Evolutionary conservation across 352 stramenopile species (phyloP).

Genomic region (Globisporangium nodosum): DNA sequence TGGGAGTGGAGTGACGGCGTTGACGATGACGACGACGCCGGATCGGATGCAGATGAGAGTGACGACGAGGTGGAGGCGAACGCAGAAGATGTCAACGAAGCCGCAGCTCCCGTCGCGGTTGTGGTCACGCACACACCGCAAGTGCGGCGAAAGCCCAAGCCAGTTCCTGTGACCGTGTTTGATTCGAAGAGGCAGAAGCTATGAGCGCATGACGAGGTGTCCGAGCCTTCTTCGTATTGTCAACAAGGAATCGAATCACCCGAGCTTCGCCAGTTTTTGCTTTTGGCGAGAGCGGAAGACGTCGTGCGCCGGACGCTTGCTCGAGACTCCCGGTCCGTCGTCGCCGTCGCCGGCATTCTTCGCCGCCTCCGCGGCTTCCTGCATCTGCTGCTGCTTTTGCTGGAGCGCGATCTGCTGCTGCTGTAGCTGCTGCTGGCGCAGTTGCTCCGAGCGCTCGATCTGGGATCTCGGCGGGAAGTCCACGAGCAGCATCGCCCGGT

Average conservation of each 20-base stretch:
- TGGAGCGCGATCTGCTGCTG: slow-evolving; percentile 47
- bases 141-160: slow-evolving; percentile 8
- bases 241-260: slow-evolving; percentile 24
- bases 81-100: background rate
- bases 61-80: slow-evolving; percentile 31
- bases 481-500: slow-evolving; percentile 74
- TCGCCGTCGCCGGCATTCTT: slow-evolving; percentile 40
- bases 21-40: slow-evolving; percentile 4
- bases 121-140: slow-evolving; percentile 8
- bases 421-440: slow-evolving; percentile 61
- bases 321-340: slow-evolving; percentile 45
- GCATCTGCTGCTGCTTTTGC: slow-evolving; percentile 46
- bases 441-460: slow-evolving; percentile 64
- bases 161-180: no score
- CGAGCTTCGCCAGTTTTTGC: slow-evolving; percentile 79
- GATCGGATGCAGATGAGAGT: slow-evolving; percentile 26
- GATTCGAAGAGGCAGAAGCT: background rate
- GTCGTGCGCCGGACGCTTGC: slow-evolving; percentile 80
- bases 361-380: slow-evolving; percentile 42
- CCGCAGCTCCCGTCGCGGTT: background rate
- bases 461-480: slow-evolving; percentile 71
- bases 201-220: background rate
- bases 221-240: slow-evolving; percentile 5
- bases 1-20: slow-evolving; percentile 9
- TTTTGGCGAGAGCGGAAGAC: slow-evolving; percentile 84